phyloP scores from a whole-genome alignment of 768 basidiomycete genomes.

The Panaeolus cyanescens region DNA sequence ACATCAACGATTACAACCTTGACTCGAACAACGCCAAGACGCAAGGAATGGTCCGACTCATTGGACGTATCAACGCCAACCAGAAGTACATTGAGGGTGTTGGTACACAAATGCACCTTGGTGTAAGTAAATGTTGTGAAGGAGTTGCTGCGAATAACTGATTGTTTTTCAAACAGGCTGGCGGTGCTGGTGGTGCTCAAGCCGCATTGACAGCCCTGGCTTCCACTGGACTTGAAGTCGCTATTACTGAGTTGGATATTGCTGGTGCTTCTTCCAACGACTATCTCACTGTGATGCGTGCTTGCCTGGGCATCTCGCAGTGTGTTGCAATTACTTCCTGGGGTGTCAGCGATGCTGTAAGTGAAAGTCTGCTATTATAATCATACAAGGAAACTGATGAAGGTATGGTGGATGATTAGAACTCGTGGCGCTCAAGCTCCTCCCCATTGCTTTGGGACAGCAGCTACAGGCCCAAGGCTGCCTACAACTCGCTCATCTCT shows the following conservation, averaged over 20 bases:
- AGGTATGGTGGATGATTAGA: conserved; percentile 17
- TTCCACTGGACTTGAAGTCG: conserved; percentile 39
- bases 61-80: conserved; percentile 40
- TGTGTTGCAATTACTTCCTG: conserved; percentile 52
- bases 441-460: conserved; percentile 47
- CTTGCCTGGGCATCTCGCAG: conserved; percentile 42
- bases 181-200: conserved; percentile 41
- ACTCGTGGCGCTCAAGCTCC: conserved; percentile 47
- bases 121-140: conserved; percentile 16
- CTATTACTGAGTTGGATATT: conserved; percentile 53
- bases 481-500: conserved; percentile 32
- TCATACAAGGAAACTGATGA: neutral
- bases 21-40: conserved; percentile 53
- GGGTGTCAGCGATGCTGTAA: conserved; percentile 50
- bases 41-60: conserved; percentile 38
- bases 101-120: conserved; percentile 51
- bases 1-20: conserved; percentile 51
- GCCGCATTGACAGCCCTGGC: conserved; percentile 47
- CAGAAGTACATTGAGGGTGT: conserved; percentile 48
- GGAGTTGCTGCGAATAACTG: neutral
- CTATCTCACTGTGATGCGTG: conserved; percentile 45
- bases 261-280: conserved; percentile 37
- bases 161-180: conserved; percentile 27
- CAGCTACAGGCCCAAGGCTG: conserved; percentile 48
- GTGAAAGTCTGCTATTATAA: conserved; percentile 6